Evolutionary conservation across 148 eudicot species (phyloP).

Genomic region (Camellia lanceoleosa): DNA sequence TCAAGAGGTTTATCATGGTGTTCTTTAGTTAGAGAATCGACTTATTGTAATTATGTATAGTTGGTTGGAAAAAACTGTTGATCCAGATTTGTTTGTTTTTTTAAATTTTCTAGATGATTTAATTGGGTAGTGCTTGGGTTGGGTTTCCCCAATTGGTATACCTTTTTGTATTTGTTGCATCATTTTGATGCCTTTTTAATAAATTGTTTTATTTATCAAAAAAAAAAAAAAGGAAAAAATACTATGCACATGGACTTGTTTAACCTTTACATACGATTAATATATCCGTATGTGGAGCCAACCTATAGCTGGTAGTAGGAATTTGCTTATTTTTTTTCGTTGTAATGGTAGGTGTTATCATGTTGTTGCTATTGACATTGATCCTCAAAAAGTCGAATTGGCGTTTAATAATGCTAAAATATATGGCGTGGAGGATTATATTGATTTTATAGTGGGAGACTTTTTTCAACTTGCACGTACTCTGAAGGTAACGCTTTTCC

Average conservation of each 20-base stretch:
- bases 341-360: slow-evolving; percentile 35
- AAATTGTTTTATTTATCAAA: too few relatives aligned
- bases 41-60: too few relatives aligned
- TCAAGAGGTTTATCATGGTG: too few relatives aligned
- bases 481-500: slow-evolving; percentile 37
- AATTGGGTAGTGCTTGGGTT: too few relatives aligned
- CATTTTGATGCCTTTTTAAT: too few relatives aligned
- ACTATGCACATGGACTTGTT: neutral
- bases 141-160: too few relatives aligned
- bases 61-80: too few relatives aligned
- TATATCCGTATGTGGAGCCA: neutral
- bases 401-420: slow-evolving; percentile 44
- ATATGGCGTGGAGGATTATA: slow-evolving; percentile 43
- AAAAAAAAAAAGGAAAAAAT: too few relatives aligned
- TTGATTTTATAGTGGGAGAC: slow-evolving; percentile 53
- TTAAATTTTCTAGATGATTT: too few relatives aligned
- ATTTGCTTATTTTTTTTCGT: slow-evolving; percentile 5
- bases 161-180: too few relatives aligned
- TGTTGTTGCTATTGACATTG: slow-evolving; percentile 52
- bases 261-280: slow-evolving; percentile 3
- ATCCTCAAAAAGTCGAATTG: slow-evolving; percentile 40
- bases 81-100: too few relatives aligned
- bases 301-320: neutral
- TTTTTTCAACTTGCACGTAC: slow-evolving; percentile 47
- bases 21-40: too few relatives aligned